Evolutionary conservation across 805 yeast genomes (phyloP), one percentile per base, ranked within the genome.

Genomic region (Phaffomyces opuntiae): DNA sequence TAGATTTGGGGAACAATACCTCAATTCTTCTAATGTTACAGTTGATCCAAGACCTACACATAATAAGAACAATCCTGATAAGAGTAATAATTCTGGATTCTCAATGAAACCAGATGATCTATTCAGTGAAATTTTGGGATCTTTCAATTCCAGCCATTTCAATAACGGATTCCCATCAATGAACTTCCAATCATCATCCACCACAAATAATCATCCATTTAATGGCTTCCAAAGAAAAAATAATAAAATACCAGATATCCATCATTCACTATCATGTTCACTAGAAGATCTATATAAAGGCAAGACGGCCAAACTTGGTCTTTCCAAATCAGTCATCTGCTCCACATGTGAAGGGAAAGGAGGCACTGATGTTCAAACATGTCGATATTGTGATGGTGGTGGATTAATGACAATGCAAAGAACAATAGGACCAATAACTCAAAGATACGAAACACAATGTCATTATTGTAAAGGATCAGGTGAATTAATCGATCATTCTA

Each of bases 1-100:
- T 68, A 78, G 75, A 50, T 87, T 76, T 61, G 99, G 99, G 63
- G 87, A 83, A 64, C 96, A 86, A 56, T 98, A 98, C 40, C 72
- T 91, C 56, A 72, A 70, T 44, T 89, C 89, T 51, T 83, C 76
- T 40, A 86, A 25, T 3, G 38, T 83, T 43, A 39, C 52, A 0
- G 45, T 34, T 4, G 50, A 46, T 25, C 45, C 51, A 29, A 32
- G 48, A 4, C 19, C 16, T 6, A 29, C 32, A 25, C 12, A 9
- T 11, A 29, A 29, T 29, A 29, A 21, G 24, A 4, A 21, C 24
- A 21, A 21, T 21, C 1, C 24, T 21, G 24, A 21, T 21, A 21
- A 21, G 24, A 21, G 24, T 21, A 6, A 29, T 3, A 29, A 29
- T 4, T 25, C 35, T 24, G n/a, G 26, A 13, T 36, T 24, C 7